Conservation (phyloP, 2,329 filamentous ascomycete species). For the Graphilbum ipis-grandicollis region DNA sequence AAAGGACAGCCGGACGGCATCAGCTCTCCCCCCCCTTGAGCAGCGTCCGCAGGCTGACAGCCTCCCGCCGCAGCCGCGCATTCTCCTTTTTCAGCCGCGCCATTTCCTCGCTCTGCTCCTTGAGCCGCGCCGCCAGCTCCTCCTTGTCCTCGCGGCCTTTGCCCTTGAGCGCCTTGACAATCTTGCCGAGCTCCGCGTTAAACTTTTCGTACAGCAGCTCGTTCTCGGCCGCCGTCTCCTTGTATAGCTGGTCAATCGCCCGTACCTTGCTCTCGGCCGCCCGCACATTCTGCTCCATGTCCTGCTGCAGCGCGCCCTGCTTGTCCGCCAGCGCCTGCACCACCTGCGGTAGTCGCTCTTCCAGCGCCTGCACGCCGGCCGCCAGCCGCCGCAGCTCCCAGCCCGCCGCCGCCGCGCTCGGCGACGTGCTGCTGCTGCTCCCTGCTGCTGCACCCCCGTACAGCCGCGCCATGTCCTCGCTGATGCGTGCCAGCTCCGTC, state of each 20-base stretch:
- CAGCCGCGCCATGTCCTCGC: constrained; percentile 55
- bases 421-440: no score
- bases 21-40: constrained; percentile 23
- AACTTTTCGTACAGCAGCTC: constrained; percentile 84
- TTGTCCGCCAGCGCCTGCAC: constrained; percentile 41
- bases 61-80: constrained; percentile 63
- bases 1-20: neutral
- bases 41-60: constrained; percentile 47
- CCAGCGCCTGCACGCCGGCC: constrained; percentile 45
- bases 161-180: constrained; percentile 56
- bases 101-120: constrained; percentile 60
- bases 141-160: constrained; percentile 63
- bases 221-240: constrained; percentile 77
- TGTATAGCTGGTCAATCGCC: constrained; percentile 75
- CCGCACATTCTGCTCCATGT: constrained; percentile 54
- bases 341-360: constrained; percentile 44
- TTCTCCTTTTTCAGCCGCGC: constrained; percentile 73
- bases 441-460: no score
- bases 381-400: constrained; percentile 23
- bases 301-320: constrained; percentile 46
- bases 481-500: constrained; percentile 63
- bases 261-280: constrained; percentile 64
- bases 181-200: constrained; percentile 75
- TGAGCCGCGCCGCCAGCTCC: constrained; percentile 54
- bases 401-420: constrained; percentile 4